These are phyloP conservation scores for Glycine tomentella DNA, from an alignment of 306 rosid species.

Conservation along the genomic window DNA sequence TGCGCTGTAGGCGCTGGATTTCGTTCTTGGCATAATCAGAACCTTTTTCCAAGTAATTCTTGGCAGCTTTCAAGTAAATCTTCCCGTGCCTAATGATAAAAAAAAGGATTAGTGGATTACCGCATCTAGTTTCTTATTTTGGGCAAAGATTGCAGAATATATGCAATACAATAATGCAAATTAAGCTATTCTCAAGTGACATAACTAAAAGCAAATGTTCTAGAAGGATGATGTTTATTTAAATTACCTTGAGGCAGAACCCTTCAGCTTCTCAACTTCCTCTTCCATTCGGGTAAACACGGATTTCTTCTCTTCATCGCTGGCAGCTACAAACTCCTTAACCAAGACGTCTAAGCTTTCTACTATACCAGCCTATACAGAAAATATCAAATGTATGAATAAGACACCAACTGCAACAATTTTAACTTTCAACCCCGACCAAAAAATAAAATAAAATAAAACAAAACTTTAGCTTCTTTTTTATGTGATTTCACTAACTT, in stretches of 20 bases:
- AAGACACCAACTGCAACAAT: constrained; percentile 18
- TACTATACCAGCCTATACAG: constrained; percentile 80
- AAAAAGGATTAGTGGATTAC: constrained; percentile 13
- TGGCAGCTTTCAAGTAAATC: constrained; percentile 88
- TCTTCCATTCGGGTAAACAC: constrained; percentile 67
- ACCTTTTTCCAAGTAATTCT: constrained; percentile 75
- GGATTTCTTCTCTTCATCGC: constrained; percentile 73
- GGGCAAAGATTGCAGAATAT: background rate
- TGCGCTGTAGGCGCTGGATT: constrained; percentile 81
- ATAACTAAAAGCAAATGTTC: background rate
- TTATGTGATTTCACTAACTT: constrained; percentile 57
- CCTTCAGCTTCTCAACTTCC: constrained; percentile 82
- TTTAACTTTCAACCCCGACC: background rate
- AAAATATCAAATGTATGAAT: constrained; percentile 41
- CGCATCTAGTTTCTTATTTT: constrained; percentile 9
- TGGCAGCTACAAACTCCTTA: constrained; percentile 79
- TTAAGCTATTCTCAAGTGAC: background rate
- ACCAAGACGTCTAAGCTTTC: constrained; percentile 69
- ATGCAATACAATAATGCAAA: constrained; percentile 3
- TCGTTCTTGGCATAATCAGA: constrained; percentile 88
- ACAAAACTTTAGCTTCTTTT: background rate
- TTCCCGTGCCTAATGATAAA: constrained; percentile 68
- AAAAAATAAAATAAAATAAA: background rate
- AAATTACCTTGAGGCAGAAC: constrained; percentile 77
- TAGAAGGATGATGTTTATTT: background rate